Conservation (phyloP, 106 monocot species). For the Platanthera guangdongensis region DNA sequence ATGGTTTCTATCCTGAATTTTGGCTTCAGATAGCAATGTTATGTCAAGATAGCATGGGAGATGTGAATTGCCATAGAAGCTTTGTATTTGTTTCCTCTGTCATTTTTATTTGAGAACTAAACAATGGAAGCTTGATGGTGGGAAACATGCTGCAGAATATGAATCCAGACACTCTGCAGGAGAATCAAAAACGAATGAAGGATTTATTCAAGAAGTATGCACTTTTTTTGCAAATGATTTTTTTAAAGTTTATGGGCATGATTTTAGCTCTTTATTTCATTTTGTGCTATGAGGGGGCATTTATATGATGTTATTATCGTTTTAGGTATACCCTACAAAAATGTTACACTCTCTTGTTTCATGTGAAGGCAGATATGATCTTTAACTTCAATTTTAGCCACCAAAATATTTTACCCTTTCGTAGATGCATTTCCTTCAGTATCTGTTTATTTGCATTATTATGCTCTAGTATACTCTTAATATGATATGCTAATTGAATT, state of each 20-base stretch:
- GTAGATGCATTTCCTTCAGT: background rate
- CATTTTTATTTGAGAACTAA: background rate
- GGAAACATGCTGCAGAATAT: slow-evolving; percentile 15
- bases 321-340: background rate
- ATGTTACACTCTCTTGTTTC: background rate
- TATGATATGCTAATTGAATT: background rate
- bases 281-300: background rate
- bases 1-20: slow-evolving; percentile 3
- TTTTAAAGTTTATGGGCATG: background rate
- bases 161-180: slow-evolving; percentile 19
- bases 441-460: background rate
- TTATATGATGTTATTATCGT: background rate
- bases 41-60: background rate
- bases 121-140: background rate
- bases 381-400: no score
- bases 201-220: slow-evolving; percentile 27
- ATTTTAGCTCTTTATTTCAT: background rate
- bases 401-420: background rate
- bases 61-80: background rate
- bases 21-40: background rate
- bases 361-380: background rate
- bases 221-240: background rate
- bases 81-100: background rate
- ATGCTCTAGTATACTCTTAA: background rate
- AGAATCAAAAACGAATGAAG: slow-evolving; percentile 24